Conservation (phyloP, 163 green algal genomes). For the Scenedesmus sp. region DNA sequence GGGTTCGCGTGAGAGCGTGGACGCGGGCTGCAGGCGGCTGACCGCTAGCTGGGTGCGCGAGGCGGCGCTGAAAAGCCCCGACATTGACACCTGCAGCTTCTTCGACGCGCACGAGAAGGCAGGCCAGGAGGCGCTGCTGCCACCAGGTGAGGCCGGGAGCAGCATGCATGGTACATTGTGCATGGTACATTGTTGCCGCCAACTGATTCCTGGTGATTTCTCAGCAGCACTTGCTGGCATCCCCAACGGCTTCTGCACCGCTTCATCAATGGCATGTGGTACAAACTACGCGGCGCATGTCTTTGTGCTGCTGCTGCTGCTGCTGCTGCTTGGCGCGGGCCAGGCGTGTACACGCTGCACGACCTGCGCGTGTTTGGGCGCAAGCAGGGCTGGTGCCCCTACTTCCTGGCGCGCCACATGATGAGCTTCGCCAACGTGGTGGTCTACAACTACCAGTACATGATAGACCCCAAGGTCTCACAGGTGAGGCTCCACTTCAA, state of each 20-base stretch:
- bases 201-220: not conserved
- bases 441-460: constrained; percentile 99
- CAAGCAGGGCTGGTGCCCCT: constrained; percentile 97
- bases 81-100: constrained; percentile 87
- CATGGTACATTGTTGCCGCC: not conserved
- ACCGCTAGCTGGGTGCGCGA: constrained; percentile 97
- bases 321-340: not conserved
- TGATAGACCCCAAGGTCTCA: constrained; percentile 97
- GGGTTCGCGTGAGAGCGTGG: constrained; percentile 93
- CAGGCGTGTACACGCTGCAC: constrained; percentile 88
- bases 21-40: constrained; percentile 92
- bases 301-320: not conserved
- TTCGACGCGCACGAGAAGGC: constrained; percentile 92
- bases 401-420: constrained; percentile 98
- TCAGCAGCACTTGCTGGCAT: not conserved
- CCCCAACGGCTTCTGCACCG: not conserved
- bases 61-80: constrained; percentile 55
- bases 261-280: not conserved
- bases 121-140: constrained; percentile 83
- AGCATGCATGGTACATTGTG: not conserved
- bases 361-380: constrained; percentile 90
- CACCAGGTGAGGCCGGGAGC: constrained; percentile 68
- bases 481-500: constrained; percentile 52
- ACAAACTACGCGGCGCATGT: not conserved
- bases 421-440: constrained; percentile 97